Evolutionary conservation across 805 yeast species (phyloP), one percentile per base, ranked within the genome.

Genomic region (Starmerella vitae): DNA sequence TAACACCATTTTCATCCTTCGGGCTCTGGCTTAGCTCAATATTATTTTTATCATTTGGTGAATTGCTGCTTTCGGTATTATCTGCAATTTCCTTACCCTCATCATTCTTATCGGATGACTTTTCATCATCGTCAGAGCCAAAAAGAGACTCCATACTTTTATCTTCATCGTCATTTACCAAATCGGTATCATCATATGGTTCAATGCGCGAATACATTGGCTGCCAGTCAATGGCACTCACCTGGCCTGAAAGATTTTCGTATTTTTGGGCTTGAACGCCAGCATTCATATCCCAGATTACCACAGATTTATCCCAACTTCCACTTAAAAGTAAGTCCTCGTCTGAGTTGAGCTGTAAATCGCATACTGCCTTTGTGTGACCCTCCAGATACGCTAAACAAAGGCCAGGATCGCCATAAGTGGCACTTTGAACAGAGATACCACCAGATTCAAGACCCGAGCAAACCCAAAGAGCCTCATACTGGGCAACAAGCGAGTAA

Each of bases 371-470:
- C 39, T 74, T 76, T 14, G 62, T 67, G 58, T 91, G 97, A 20
- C 67, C 64, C 36, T 67, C 66, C 55, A 91, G 76, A 57, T 81
- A 81, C 51, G 85, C 86, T 32, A 78, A 78, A 4, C 81, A 72
- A 12, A 68, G 56, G 4, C 97, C 97, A 58, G 88, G 95, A 8
- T 47, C 49, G 53, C 69, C 72, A 50, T 82, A 77, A 38, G 94
- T 65, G 49, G 83, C 72, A 1, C 93, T 75, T 57, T 85, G 94
- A 42, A 91, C 56, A 1, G 84, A 68, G 24, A 91, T 82, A 1
- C 95, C 96, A 20, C 98, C 98, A 24, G 51, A 45, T 34, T 62
- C 65, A 18, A 85, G 66, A 0, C 98, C 98, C 26, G 88, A 70
- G 14, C 86, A 56, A 33, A 91, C 63, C 91, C 95, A 91, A 30